phyloP scores from a whole-genome alignment of 331 rosid genomes.

The Acacia concinna region DNA sequence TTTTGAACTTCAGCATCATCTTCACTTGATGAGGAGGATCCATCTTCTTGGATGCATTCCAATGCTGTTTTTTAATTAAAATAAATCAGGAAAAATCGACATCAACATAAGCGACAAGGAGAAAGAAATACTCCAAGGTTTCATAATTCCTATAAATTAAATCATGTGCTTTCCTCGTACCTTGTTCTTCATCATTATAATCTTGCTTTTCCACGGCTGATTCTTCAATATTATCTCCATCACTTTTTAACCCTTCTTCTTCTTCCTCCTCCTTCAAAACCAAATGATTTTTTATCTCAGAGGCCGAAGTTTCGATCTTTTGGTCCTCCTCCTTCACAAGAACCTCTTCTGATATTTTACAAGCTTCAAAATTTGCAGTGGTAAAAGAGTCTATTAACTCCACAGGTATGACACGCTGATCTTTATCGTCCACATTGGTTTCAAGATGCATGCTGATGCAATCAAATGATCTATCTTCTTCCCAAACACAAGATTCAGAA shows the following conservation, averaged over 20 bases:
- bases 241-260: slow-evolving; percentile 27
- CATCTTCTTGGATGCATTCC: slow-evolving; percentile 41
- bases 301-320: slow-evolving; percentile 13
- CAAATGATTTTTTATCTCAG: slow-evolving; percentile 17
- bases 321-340: slow-evolving; percentile 14
- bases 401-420: slow-evolving; percentile 45
- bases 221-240: slow-evolving; percentile 23
- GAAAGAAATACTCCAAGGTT: not conserved
- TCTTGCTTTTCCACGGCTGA: slow-evolving; percentile 35
- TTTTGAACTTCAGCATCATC: slow-evolving; percentile 40
- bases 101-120: slow-evolving; percentile 18
- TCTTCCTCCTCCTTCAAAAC: slow-evolving; percentile 21
- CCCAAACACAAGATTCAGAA: slow-evolving; percentile 26
- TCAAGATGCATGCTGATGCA: slow-evolving; percentile 33
- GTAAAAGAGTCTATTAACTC: slow-evolving; percentile 65
- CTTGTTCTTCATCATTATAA: slow-evolving; percentile 39
- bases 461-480: slow-evolving; percentile 60
- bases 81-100: slow-evolving; percentile 5
- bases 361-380: slow-evolving; percentile 29
- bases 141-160: slow-evolving; percentile 5
- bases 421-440: slow-evolving; percentile 2
- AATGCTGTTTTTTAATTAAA: slow-evolving; percentile 7
- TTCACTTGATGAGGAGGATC: slow-evolving; percentile 44
- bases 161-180: slow-evolving; percentile 37
- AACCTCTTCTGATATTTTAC: slow-evolving; percentile 37